Base-by-base conservation (phyloP, 1,139 yeast species). In the Kodamaea arcana region DNA sequence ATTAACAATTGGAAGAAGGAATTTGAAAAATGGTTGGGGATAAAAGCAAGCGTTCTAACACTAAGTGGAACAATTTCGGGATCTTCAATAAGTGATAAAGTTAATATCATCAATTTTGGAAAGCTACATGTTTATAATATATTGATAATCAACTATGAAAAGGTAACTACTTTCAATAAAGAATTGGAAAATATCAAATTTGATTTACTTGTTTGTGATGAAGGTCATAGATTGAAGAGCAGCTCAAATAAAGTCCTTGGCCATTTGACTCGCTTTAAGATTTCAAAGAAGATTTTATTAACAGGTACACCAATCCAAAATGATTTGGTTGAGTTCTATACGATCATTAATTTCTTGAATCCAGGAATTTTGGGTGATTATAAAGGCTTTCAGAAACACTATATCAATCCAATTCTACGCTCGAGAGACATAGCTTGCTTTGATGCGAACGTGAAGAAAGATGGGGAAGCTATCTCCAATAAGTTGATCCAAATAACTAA, bases 251-350 rank as follows among this genome's bases (percentile, higher is more conserved):
- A 87, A 54, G 78, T 84, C 0, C 65, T 87, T 35, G 78, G 77
- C 41, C 75, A 79, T 0, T 64, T 90, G 33, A 73, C 73, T 29
- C 58, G 66, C 2, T 59, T 90, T 17, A 66, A 77, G 27, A 71
- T 85, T 4, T 65, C 69, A 11, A 73, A 67, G 32, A 76, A 81
- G 44, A 63, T 92, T 3, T 54, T 92, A 15, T 61, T 92, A 8
- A 79, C 95, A 0, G 98, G 98, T 0, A 92, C 98, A 0, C 98
- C 98, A 0, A 86, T 92, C 23, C 98, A 92, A 54, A 92, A 92
- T 56, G 95, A 92, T 54, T 69, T 94, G 36, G 67, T 66, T 2
- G 99, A 92, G 52, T 92, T 85, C 53, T 87, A 67, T 56, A 83
- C 85, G 10, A 77, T 92, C 52, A 75, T 83, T 5, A 83, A 88